Conservation (phyloP, 441 rosid genomes). For the Eutrema salsugineum region DNA sequence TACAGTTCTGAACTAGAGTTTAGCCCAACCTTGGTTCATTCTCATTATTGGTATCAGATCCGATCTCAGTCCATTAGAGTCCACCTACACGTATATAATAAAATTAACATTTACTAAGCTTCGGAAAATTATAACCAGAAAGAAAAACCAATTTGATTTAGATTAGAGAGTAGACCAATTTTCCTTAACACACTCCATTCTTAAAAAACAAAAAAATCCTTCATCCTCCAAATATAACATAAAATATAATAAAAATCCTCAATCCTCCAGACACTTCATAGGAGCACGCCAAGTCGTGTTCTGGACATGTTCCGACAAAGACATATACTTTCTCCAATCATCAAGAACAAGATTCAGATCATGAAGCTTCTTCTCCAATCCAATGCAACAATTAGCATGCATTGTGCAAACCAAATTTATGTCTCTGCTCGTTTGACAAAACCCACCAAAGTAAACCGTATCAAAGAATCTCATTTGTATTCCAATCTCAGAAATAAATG, state of each 20-base stretch:
- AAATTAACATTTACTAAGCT: background rate
- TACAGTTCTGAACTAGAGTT: background rate
- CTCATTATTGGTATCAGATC: background rate
- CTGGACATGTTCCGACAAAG: conserved; percentile 38
- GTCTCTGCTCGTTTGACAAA: conserved; percentile 87
- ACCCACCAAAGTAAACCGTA: conserved; percentile 82
- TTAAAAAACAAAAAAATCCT: background rate
- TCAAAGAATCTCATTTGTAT: conserved; percentile 75
- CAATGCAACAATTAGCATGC: conserved; percentile 92
- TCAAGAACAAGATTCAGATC: conserved; percentile 76
- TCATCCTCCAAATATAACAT: background rate
- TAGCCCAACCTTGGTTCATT: background rate
- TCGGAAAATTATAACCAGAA: background rate
- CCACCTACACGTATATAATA: background rate
- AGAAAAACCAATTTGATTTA: background rate
- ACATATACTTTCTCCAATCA: conserved; percentile 69
- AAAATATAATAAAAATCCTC: background rate
- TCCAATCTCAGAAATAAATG: conserved; percentile 52
- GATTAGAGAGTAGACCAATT: background rate
- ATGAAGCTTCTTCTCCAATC: conserved; percentile 65
- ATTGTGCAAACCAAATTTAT: conserved; percentile 78
- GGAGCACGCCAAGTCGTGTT: conserved; percentile 72
- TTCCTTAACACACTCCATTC: background rate
- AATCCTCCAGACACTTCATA: conserved; percentile 21
- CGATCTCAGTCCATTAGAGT: too few relatives aligned